phyloP scores from a whole-genome alignment of 2,329 filamentous ascomycete species.

The Arthrobotrys iridis region DNA sequence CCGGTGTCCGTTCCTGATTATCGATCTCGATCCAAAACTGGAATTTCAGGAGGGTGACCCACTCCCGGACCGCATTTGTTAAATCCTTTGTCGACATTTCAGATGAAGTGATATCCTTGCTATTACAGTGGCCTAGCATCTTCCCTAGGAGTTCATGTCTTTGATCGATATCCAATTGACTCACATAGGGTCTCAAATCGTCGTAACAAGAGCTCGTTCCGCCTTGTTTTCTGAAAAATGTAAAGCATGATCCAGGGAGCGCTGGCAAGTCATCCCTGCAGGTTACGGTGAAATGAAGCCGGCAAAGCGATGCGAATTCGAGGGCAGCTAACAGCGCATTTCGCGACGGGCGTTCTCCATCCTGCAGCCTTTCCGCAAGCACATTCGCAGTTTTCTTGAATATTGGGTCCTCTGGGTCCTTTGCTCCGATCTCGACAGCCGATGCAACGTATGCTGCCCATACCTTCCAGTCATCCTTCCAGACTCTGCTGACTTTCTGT shows the following conservation, averaged over 20 bases:
- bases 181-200: conserved; percentile 58
- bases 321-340: conserved; percentile 57
- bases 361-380: conserved; percentile 27
- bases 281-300: conserved; percentile 49
- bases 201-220: conserved; percentile 59
- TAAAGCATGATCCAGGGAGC: conserved; percentile 56
- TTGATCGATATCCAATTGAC: conserved; percentile 55
- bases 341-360: conserved; percentile 51
- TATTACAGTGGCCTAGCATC: conserved; percentile 48
- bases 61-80: conserved; percentile 18
- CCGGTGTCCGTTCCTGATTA: conserved; percentile 38
- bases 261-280: conserved; percentile 56
- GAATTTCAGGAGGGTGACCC: conserved; percentile 39
- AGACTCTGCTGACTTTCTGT: conserved; percentile 36
- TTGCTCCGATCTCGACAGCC: conserved; percentile 43
- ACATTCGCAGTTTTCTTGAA: conserved; percentile 47
- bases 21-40: conserved; percentile 45
- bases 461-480: conserved; percentile 59
- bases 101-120: conserved; percentile 32
- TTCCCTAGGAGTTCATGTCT: conserved; percentile 54
- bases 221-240: conserved; percentile 57
- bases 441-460: conserved; percentile 58
- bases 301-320: conserved; percentile 57
- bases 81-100: conserved; percentile 42
- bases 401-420: conserved; percentile 35